phyloP scores from a whole-genome alignment of 225 moss, liverwort and hornwort genomes.

The Polytrichum formosum region DNA sequence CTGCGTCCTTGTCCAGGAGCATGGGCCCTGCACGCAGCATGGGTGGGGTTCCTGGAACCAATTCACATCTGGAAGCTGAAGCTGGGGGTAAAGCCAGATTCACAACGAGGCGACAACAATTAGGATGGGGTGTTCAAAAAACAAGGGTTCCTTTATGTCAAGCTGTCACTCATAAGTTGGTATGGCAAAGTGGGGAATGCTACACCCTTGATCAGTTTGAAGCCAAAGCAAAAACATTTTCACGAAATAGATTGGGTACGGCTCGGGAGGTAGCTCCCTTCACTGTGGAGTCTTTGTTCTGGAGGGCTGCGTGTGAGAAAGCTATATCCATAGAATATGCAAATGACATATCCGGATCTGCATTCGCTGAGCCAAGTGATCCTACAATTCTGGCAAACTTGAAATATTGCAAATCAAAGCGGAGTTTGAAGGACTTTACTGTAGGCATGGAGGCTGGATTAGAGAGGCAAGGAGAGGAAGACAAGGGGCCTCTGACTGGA shows the following conservation, averaged over 20 bases:
- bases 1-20: constrained; percentile 32
- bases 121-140: constrained; percentile 51
- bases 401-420: constrained; percentile 24
- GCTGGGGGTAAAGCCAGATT: constrained; percentile 39
- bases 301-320: constrained; percentile 57
- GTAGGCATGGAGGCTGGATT: constrained; percentile 5
- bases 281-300: constrained; percentile 45
- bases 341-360: constrained; percentile 62
- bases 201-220: constrained; percentile 64
- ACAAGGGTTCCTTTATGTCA: constrained; percentile 33
- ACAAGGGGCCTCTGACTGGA: constrained; percentile 12
- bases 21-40: constrained; percentile 47
- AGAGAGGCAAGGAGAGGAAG: constrained; percentile 28
- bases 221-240: constrained; percentile 50
- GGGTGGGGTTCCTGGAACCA: constrained; percentile 25
- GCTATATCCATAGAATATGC: constrained; percentile 57
- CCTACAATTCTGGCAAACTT: constrained; percentile 1
- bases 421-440: constrained; percentile 27
- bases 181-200: constrained; percentile 64
- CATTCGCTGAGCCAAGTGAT: constrained; percentile 48
- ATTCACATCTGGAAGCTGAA: constrained; percentile 25
- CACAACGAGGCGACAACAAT: constrained; percentile 55
- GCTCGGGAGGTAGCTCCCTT: constrained; percentile 37
- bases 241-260: constrained; percentile 48
- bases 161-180: constrained; percentile 57